These are phyloP conservation scores for Neonothopanus nambi DNA, from an alignment of 1,284 basidiomycete species.

Conservation along the genomic window DNA sequence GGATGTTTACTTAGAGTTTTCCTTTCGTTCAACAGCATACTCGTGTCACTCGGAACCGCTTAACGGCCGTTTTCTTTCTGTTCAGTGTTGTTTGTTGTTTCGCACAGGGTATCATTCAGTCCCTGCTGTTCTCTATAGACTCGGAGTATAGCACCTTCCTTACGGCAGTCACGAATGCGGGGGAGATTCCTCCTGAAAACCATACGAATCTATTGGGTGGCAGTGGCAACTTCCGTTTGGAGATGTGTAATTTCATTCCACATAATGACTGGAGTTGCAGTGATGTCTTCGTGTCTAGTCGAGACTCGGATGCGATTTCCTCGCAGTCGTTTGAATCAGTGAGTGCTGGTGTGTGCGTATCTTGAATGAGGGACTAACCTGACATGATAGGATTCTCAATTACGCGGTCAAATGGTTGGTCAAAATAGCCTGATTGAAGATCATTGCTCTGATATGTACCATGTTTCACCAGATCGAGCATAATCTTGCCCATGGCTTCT, in stretches of 20 bases:
- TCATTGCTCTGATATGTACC: too few species aligned
- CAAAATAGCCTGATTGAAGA: too few species aligned
- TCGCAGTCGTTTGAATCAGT: too few species aligned
- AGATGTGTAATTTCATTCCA: constrained; percentile 51
- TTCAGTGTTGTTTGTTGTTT: constrained; percentile 43
- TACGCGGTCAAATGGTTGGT: constrained; percentile 1
- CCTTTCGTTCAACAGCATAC: constrained; percentile 9
- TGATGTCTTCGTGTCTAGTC: constrained; percentile 26
- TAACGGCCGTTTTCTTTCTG: constrained; percentile 50
- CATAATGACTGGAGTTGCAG: constrained; percentile 16
- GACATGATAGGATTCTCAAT: not conserved
- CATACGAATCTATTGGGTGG: constrained; percentile 41
- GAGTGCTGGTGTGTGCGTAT: not conserved
- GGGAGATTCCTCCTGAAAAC: constrained; percentile 37
- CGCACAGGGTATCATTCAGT: constrained; percentile 48
- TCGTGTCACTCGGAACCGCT: constrained; percentile 23
- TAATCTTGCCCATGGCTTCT: not conserved
- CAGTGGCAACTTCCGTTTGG: constrained; percentile 34
- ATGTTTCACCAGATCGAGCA: not conserved
- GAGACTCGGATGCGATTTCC: constrained; percentile 25
- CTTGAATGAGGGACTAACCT: not conserved
- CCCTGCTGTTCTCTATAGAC: constrained; percentile 49
- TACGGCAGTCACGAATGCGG: constrained; percentile 37
- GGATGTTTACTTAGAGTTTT: not conserved
- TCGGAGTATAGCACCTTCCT: constrained; percentile 39